phyloP scores from a whole-genome alignment of 1,284 basidiomycete species.

The Pseudozyma sp. region DNA sequence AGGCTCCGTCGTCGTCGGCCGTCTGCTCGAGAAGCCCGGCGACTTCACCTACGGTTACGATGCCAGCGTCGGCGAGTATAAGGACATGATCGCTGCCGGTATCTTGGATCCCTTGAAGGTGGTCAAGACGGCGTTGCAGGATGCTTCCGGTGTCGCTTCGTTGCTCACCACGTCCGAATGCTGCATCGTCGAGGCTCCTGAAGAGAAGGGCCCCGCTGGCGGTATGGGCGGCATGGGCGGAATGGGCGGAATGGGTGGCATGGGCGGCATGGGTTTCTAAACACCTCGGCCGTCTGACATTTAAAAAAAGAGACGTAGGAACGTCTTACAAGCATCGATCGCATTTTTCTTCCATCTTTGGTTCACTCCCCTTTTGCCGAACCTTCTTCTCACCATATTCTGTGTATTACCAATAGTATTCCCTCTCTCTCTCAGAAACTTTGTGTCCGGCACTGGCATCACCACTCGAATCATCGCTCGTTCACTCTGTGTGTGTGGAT shows the following conservation, averaged over 20 bases:
- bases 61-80: conserved; percentile 88
- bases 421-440: conserved; percentile 10
- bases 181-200: conserved; percentile 89
- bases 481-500: background rate
- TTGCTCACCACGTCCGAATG: conserved; percentile 93
- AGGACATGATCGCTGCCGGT: conserved; percentile 92
- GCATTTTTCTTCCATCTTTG: background rate
- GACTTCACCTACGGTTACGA: conserved; percentile 79
- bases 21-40: conserved; percentile 64
- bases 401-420: conserved; percentile 51
- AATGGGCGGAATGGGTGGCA: conserved; percentile 70
- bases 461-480: conserved; percentile 7
- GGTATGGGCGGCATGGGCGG: conserved; percentile 69
- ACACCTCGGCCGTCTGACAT: background rate
- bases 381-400: background rate
- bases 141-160: conserved; percentile 76
- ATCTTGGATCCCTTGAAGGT: conserved; percentile 77
- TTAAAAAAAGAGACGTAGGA: conserved; percentile 4
- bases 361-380: background rate
- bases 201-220: conserved; percentile 78
- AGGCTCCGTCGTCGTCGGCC: conserved; percentile 90
- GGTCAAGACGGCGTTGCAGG: conserved; percentile 64
- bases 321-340: conserved; percentile 7
- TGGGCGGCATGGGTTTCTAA: conserved; percentile 67
- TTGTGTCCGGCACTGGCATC: conserved; percentile 1